These are phyloP conservation scores for Daldinia eschscholtzii DNA, from an alignment of 2,329 filamentous ascomycete genomes.

Conservation along the genomic window DNA sequence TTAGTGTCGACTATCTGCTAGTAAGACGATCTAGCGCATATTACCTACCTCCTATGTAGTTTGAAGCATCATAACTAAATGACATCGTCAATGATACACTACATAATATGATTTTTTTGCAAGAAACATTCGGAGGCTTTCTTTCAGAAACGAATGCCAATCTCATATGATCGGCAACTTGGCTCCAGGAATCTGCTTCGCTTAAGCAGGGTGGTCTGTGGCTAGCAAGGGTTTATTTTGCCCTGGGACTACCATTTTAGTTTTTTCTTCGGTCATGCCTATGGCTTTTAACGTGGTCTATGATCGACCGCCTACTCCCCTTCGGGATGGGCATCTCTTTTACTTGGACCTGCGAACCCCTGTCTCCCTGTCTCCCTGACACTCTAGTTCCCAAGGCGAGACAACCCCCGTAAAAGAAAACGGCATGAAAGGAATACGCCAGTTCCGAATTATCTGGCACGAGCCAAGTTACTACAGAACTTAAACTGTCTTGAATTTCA, in stretches of 20 bases:
- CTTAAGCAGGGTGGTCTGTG: conserved; percentile 46
- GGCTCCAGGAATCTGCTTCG: conserved; percentile 48
- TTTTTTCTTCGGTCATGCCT: conserved; percentile 35
- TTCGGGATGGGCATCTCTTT: conserved; percentile 40
- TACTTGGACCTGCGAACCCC: conserved; percentile 33
- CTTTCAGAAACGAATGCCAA: conserved; percentile 48
- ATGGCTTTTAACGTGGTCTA: conserved; percentile 41
- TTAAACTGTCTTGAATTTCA: conserved; percentile 24
- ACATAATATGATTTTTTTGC: conserved; percentile 19
- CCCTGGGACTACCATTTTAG: conserved; percentile 42
- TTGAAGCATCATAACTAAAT: conserved; percentile 7
- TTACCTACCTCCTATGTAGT: too few species aligned
- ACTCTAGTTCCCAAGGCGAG: conserved; percentile 44
- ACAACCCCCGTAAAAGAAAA: conserved; percentile 44
- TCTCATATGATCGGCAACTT: conserved; percentile 50
- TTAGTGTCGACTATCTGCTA: conserved; percentile 2
- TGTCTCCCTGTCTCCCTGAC: conserved; percentile 37
- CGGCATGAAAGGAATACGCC: conserved; percentile 45
- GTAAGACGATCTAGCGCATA: neutral
- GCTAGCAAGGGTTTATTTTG: conserved; percentile 40
- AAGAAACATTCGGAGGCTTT: conserved; percentile 42
- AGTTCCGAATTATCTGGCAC: conserved; percentile 46
- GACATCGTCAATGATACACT: conserved; percentile 19
- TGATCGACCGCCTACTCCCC: conserved; percentile 48
- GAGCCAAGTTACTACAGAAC: conserved; percentile 41